Conservation (phyloP, 805 yeast genomes). For the Myxozyma melibiosi region DNA sequence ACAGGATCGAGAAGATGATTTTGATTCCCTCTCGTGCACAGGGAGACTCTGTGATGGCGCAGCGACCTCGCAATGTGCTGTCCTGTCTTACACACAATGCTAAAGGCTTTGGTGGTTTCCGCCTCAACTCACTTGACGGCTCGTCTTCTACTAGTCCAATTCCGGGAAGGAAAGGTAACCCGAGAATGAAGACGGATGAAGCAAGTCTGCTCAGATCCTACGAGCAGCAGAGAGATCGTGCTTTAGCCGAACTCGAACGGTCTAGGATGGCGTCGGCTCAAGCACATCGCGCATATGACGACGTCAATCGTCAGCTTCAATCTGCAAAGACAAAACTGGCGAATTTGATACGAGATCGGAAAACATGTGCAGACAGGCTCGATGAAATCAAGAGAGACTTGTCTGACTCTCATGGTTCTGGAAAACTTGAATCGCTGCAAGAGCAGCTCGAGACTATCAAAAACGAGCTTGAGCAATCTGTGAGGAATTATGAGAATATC, state of each 20-base stretch:
- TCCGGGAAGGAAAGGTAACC: constrained; percentile 35
- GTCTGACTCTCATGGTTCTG: constrained; percentile 12
- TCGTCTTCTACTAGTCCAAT: constrained; percentile 59
- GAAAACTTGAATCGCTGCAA: constrained; percentile 12
- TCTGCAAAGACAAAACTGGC: constrained; percentile 2
- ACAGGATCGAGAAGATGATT: constrained; percentile 57
- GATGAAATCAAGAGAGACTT: constrained; percentile 3
- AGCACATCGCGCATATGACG: neutral
- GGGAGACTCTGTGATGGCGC: constrained; percentile 52
- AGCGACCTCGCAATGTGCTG: constrained; percentile 46
- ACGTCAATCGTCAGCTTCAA: constrained; percentile 4
- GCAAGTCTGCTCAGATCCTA: too few species aligned
- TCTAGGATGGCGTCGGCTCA: neutral
- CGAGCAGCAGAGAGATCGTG: too few species aligned
- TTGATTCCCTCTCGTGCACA: constrained; percentile 54
- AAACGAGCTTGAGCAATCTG: neutral
- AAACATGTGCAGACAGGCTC: constrained; percentile 2
- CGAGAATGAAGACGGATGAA: constrained; percentile 36
- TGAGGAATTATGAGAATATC: constrained; percentile 10
- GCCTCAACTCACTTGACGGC: constrained; percentile 45
- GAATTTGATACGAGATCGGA: constrained; percentile 12
- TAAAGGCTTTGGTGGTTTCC: constrained; percentile 49
- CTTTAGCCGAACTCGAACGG: neutral
- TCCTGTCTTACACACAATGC: constrained; percentile 50
- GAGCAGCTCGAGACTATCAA: constrained; percentile 3